These are phyloP conservation scores for Geranium rotundifolium DNA, from an alignment of 345 rosid species.

Conservation along the genomic window DNA sequence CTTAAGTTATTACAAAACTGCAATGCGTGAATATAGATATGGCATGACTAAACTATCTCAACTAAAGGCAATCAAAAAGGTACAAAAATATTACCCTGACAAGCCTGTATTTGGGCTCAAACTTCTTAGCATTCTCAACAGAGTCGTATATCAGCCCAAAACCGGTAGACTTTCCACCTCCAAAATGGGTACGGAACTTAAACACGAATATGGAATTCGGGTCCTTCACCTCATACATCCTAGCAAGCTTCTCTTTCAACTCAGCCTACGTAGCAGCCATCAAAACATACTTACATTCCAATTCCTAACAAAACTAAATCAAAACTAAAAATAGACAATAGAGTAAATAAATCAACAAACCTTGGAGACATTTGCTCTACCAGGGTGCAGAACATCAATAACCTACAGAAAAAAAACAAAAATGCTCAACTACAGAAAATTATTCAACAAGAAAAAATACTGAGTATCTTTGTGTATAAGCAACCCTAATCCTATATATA, in stretches of 20 bases:
- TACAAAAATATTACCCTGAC: slow-evolving; percentile 38
- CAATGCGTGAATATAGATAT: no score
- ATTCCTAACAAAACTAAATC: neutral
- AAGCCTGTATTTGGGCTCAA: slow-evolving; percentile 58
- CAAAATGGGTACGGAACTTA: slow-evolving; percentile 67
- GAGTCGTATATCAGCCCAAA: slow-evolving; percentile 62
- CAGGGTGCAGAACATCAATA: slow-evolving; percentile 69
- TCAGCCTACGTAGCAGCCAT: slow-evolving; percentile 26
- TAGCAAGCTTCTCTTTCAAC: slow-evolving; percentile 47
- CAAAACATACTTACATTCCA: neutral
- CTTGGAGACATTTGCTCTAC: slow-evolving; percentile 67
- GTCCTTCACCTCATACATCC: slow-evolving; percentile 55
- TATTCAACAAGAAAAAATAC: no score
- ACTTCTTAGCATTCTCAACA: slow-evolving; percentile 56
- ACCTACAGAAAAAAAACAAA: slow-evolving; percentile 20
- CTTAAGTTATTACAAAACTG: no score
- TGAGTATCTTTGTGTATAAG: no score
- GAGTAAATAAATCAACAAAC: slow-evolving; percentile 10
- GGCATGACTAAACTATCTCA: no score
- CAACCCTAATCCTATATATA: no score
- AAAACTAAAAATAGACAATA: neutral
- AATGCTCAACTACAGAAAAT: neutral
- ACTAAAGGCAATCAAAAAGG: neutral
- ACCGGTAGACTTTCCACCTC: slow-evolving; percentile 69
- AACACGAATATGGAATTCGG: slow-evolving; percentile 51